phyloP scores from a whole-genome alignment of 768 basidiomycete genomes.

The Psilocybe sp. region DNA sequence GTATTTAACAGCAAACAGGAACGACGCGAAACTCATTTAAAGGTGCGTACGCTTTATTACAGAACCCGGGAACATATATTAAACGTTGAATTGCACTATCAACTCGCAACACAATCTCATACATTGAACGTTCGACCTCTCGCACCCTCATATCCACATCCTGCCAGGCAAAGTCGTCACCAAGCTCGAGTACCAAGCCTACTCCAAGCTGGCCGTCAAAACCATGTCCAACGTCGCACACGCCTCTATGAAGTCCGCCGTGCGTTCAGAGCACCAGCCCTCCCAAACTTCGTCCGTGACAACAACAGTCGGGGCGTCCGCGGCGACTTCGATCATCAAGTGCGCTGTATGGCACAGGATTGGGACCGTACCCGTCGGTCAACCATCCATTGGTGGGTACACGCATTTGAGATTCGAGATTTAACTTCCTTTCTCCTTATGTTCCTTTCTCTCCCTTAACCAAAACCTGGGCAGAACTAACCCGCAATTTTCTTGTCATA shows the following conservation, averaged over 20 bases:
- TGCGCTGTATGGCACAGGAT: constrained; percentile 75
- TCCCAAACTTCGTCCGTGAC: neutral
- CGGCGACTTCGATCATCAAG: constrained; percentile 41
- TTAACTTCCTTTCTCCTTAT: neutral
- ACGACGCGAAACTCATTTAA: constrained; percentile 85
- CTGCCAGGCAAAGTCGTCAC: constrained; percentile 64
- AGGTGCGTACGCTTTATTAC: constrained; percentile 40
- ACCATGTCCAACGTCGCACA: constrained; percentile 64
- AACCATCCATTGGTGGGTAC: constrained; percentile 64
- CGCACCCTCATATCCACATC: neutral
- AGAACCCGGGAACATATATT: neutral
- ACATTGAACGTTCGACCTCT: neutral
- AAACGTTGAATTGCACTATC: neutral
- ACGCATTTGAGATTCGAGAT: neutral
- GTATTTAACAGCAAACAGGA: constrained; percentile 22
- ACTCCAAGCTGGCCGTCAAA: constrained; percentile 76
- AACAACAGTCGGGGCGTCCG: neutral
- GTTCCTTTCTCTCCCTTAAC: neutral
- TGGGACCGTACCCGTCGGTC: constrained; percentile 73
- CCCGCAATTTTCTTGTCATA: constrained; percentile 13
- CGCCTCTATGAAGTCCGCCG: constrained; percentile 37
- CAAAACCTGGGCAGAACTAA: too few relatives aligned
- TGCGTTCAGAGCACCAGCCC: constrained; percentile 40
- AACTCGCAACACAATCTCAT: neutral
- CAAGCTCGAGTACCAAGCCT: constrained; percentile 79